Evolutionary conservation across 2,329 filamentous ascomycete species (phyloP).

Genomic region (Calonectria hongkongensis): DNA sequence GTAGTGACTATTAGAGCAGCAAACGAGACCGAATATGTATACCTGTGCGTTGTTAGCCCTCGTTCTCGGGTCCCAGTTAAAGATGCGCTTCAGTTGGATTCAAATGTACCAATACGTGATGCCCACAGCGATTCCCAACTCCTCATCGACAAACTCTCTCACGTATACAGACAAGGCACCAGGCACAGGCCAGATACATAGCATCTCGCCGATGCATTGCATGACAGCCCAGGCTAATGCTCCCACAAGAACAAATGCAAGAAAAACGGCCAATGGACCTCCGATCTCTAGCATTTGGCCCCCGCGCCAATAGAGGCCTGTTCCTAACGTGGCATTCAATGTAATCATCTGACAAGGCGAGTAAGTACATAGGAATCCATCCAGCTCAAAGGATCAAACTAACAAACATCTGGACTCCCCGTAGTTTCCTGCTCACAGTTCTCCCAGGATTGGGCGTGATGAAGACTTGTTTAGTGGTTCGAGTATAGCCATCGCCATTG

Average conservation of each 20-base stretch:
- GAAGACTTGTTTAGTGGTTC: not conserved
- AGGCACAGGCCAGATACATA: conserved; percentile 25
- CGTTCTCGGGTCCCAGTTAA: not conserved
- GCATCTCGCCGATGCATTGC: conserved; percentile 27
- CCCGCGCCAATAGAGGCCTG: conserved; percentile 22
- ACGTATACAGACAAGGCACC: conserved; percentile 24
- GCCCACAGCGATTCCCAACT: conserved; percentile 25
- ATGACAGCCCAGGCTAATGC: conserved; percentile 24
- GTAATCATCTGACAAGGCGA: conserved; percentile 26
- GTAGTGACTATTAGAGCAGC: not conserved
- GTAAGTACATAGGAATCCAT: not conserved
- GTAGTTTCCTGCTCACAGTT: conserved; percentile 13
- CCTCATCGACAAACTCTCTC: conserved; percentile 16
- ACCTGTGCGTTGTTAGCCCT: conserved; percentile 4
- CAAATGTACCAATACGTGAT: conserved; percentile 12
- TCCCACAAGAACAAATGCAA: conserved; percentile 16
- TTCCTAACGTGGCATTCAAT: conserved; percentile 17
- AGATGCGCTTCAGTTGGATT: not conserved
- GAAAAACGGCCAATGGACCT: conserved; percentile 8
- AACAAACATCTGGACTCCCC: conserved; percentile 21
- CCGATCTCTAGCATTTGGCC: conserved; percentile 23
- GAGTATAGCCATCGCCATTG: not conserved
- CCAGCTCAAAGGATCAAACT: not conserved
- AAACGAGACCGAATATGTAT: conserved; percentile 18
- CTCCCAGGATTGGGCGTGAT: not conserved